Evolutionary conservation across 495 filamentous ascomycete genomes (phyloP).

Genomic region (Penicillium egyptiacum): DNA sequence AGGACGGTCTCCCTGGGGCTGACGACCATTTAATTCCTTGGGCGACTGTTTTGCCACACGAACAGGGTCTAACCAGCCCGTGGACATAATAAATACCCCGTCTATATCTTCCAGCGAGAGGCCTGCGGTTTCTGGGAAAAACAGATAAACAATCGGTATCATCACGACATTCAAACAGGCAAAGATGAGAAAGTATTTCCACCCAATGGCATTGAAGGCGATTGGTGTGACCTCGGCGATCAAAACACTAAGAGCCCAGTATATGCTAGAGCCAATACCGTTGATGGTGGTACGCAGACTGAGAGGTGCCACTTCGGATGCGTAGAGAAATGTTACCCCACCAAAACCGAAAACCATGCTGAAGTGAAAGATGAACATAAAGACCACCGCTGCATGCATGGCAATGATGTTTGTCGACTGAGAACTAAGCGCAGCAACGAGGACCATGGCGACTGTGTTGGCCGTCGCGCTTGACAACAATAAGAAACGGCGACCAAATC

Average conservation of each 20-base stretch:
- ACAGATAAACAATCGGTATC: constrained; percentile 36
- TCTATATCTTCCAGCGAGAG: constrained; percentile 57
- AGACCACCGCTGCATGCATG: constrained; percentile 40
- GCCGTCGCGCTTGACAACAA: constrained; percentile 28
- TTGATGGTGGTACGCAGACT: constrained; percentile 48
- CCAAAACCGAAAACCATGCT: constrained; percentile 53
- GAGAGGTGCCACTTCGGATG: constrained; percentile 52
- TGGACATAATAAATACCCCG: constrained; percentile 44
- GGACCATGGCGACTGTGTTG: constrained; percentile 45
- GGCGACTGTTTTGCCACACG: neutral
- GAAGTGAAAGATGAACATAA: constrained; percentile 53
- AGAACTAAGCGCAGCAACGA: constrained; percentile 34
- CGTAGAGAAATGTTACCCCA: constrained; percentile 53
- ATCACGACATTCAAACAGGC: constrained; percentile 17
- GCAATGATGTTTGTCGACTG: constrained; percentile 21
- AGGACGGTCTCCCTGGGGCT: neutral
- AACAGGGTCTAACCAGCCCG: neutral
- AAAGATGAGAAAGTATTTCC: constrained; percentile 25
- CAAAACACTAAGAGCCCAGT: constrained; percentile 40
- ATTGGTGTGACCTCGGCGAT: constrained; percentile 27
- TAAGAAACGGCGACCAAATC: constrained; percentile 25
- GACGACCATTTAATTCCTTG: neutral
- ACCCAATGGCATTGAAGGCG: constrained; percentile 18
- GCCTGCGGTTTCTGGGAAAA: constrained; percentile 55
- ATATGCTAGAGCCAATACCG: constrained; percentile 42